Evolutionary conservation across 169 alveolate species (phyloP).

Genomic region (Plasmodium yoelii): DNA sequence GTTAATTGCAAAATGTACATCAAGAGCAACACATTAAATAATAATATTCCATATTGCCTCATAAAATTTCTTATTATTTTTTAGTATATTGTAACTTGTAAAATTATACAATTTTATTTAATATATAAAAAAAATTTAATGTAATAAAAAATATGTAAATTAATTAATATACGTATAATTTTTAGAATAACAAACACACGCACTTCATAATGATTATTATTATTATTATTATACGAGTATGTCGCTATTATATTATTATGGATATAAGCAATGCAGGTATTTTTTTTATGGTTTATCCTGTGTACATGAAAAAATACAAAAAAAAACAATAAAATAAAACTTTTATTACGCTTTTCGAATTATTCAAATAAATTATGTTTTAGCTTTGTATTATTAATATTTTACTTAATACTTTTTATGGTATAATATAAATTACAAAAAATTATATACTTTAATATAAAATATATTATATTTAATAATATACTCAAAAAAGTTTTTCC

Average conservation of each 20-base stretch:
- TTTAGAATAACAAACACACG: too few species aligned
- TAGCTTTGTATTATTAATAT: too few species aligned
- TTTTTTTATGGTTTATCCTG: slow-evolving; percentile 1
- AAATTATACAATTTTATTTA: too few species aligned
- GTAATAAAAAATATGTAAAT: not conserved
- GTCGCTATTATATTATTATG: too few species aligned
- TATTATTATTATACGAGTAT: too few species aligned
- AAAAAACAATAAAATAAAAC: not conserved
- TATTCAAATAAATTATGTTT: too few species aligned
- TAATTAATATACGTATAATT: too few species aligned
- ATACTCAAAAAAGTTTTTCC: not conserved
- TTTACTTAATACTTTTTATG: too few species aligned
- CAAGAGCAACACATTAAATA: slow-evolving; percentile 18
- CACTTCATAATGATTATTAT: too few species aligned
- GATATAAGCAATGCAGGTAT: not conserved
- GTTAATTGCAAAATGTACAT: slow-evolving; percentile 4
- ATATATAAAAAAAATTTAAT: not conserved
- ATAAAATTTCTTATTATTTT: too few species aligned
- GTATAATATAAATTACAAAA: not conserved
- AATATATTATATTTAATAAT: not conserved
- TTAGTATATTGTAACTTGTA: too few species aligned
- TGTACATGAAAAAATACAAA: slow-evolving; percentile 1
- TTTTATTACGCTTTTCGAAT: too few species aligned
- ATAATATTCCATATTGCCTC: not conserved
- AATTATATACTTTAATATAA: not conserved